Conservation (phyloP, 2,329 filamentous ascomycete genomes). For the Penicillium sp. region DNA sequence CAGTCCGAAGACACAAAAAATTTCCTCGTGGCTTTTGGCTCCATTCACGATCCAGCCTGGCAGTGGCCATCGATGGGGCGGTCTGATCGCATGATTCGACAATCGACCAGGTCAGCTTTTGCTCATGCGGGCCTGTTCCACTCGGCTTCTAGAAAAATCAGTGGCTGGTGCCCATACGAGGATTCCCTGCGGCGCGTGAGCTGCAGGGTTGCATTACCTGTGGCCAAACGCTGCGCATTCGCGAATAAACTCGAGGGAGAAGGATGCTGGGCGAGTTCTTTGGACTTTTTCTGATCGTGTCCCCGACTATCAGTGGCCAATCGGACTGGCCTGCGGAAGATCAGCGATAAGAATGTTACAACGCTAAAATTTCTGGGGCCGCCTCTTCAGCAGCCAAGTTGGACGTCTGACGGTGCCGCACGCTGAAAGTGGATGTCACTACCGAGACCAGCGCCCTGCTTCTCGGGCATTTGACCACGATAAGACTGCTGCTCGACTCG, state of each 20-base stretch:
- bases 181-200: neutral
- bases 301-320: conserved; percentile 8
- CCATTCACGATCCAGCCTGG: neutral
- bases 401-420: neutral
- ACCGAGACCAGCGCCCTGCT: neutral
- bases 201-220: neutral
- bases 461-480: neutral
- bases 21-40: conserved; percentile 4
- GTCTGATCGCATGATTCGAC: conserved; percentile 12
- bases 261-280: neutral
- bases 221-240: neutral
- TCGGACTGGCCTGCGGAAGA: neutral
- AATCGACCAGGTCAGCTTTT: neutral
- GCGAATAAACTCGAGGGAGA: neutral
- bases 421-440: neutral
- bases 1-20: conserved; percentile 10
- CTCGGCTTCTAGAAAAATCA: conserved; percentile 9
- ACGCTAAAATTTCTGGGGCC: conserved; percentile 3
- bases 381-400: neutral
- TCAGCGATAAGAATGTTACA: conserved; percentile 20
- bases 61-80: conserved; percentile 9
- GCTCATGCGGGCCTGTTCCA: neutral
- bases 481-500: neutral
- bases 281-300: neutral
- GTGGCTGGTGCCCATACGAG: neutral